Conservation (phyloP, 768 basidiomycete species). For the Boletus tomentosulus region DNA sequence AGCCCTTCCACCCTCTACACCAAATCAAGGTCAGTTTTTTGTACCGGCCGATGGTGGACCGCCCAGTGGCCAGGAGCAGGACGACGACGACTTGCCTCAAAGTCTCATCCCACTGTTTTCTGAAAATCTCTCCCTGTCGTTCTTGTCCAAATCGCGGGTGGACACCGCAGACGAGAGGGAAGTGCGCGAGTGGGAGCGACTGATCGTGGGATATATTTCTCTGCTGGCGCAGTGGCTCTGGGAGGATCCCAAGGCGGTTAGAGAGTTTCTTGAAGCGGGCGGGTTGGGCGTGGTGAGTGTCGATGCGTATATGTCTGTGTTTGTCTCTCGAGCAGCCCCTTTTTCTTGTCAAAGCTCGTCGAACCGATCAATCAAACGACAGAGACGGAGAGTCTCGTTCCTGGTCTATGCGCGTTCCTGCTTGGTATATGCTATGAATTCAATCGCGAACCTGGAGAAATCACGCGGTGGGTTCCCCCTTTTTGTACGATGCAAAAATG, state of each 20-base stretch:
- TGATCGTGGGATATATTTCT: conserved; percentile 81
- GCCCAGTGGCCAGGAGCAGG: conserved; percentile 32
- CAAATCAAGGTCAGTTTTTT: conserved; percentile 51
- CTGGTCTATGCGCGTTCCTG: conserved; percentile 87
- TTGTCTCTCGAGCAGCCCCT: not conserved
- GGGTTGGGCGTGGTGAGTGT: conserved; percentile 82
- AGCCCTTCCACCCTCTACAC: conserved; percentile 26
- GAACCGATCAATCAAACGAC: conserved; percentile 91
- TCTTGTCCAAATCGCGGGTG: conserved; percentile 65
- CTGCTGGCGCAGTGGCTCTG: conserved; percentile 91
- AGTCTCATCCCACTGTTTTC: conserved; percentile 79
- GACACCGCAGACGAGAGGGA: conserved; percentile 55
- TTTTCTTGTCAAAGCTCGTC: conserved; percentile 57
- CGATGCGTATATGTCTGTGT: not conserved
- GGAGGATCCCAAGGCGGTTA: conserved; percentile 88
- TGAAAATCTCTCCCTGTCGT: conserved; percentile 85
- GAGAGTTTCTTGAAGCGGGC: conserved; percentile 86
- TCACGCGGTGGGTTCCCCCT: conserved; percentile 63
- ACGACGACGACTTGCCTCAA: conserved; percentile 64
- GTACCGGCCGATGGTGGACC: conserved; percentile 68
- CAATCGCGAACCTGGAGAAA: conserved; percentile 91
- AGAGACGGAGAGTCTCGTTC: conserved; percentile 80
- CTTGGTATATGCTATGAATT: conserved; percentile 95
- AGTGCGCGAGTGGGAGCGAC: conserved; percentile 83
- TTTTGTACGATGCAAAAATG: not conserved